A percentile compares a stretch with the other conserved stretches of the same genome.
phyloP scores from a whole-genome alignment of 2,329 filamentous ascomycete species.

The Endoconidiophora laricicola region DNA sequence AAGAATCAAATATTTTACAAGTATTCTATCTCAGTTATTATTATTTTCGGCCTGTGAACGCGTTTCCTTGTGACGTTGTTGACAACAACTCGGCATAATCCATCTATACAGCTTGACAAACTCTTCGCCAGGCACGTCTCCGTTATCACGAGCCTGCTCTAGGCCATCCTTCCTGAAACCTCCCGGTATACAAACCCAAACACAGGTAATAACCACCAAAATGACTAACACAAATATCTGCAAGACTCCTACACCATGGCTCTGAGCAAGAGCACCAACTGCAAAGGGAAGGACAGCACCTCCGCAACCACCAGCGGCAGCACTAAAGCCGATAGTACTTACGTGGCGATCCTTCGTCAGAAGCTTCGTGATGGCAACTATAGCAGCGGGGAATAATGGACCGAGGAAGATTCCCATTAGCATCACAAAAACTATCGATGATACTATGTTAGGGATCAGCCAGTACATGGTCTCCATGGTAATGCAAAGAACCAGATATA shows the following conservation, averaged over 20 bases:
- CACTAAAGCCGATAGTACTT: conserved; percentile 63
- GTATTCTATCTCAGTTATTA: too few species aligned
- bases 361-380: conserved; percentile 58
- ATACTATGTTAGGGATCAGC: conserved; percentile 62
- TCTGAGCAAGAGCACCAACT: conserved; percentile 49
- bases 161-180: conserved; percentile 24
- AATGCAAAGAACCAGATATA: conserved; percentile 48
- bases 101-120: not conserved
- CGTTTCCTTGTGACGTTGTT: too few species aligned
- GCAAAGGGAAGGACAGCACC: conserved; percentile 50
- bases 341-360: conserved; percentile 60
- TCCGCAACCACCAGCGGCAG: conserved; percentile 59
- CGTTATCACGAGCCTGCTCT: conserved; percentile 23
- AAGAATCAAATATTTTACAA: not conserved
- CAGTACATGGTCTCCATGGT: conserved; percentile 59
- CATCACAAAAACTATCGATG: conserved; percentile 53
- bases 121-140: conserved; percentile 10
- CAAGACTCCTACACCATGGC: conserved; percentile 36
- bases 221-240: conserved; percentile 38
- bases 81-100: not conserved
- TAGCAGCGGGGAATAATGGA: conserved; percentile 58
- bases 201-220: conserved; percentile 26
- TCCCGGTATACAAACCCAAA: conserved; percentile 31
- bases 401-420: conserved; percentile 67
- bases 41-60: too few species aligned